These are phyloP conservation scores for Nymphaea colorata DNA, from an alignment of 164 flowering plant species.

Conservation along the genomic window DNA sequence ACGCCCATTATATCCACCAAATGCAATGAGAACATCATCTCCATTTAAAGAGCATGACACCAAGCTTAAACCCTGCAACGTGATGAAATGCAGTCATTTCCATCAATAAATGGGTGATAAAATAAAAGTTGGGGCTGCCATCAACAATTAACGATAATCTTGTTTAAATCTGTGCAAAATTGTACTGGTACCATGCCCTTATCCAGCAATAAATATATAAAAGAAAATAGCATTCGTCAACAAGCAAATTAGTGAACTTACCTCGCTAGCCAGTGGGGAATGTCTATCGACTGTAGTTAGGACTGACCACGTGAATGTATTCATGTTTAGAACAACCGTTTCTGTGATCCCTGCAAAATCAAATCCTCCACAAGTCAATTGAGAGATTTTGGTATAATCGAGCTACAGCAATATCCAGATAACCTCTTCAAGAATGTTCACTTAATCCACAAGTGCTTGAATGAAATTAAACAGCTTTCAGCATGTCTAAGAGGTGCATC, in stretches of 20 bases:
- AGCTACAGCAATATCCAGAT: too few relatives aligned
- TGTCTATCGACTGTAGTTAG: slow-evolving; percentile 88
- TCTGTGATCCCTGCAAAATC: slow-evolving; percentile 68
- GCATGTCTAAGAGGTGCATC: too few relatives aligned
- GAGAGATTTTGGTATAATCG: too few relatives aligned
- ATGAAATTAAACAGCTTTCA: too few relatives aligned
- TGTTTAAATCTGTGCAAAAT: too few relatives aligned
- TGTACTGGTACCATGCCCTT: too few relatives aligned
- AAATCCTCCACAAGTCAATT: too few relatives aligned
- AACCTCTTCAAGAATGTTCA: too few relatives aligned
- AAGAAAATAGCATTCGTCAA: not conserved
- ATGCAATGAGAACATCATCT: slow-evolving; percentile 1
- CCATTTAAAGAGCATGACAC: not conserved
- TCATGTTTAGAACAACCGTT: slow-evolving; percentile 91
- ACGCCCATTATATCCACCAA: slow-evolving; percentile 1
- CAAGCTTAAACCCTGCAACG: not conserved
- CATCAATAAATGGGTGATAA: not conserved
- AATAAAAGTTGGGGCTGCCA: too few relatives aligned
- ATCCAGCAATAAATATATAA: too few relatives aligned
- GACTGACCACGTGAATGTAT: slow-evolving; percentile 88
- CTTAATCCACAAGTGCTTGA: too few relatives aligned
- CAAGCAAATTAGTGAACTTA: slow-evolving; percentile 9
- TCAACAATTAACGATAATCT: too few relatives aligned
- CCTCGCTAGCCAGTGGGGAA: slow-evolving; percentile 97
- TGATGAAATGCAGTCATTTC: not conserved